Percentiles rank a stretch among this genome's conserved stretches.
Conservation (phyloP, 2,329 filamentous ascomycete genomes). For the Myriosclerotinia curreyana region DNA sequence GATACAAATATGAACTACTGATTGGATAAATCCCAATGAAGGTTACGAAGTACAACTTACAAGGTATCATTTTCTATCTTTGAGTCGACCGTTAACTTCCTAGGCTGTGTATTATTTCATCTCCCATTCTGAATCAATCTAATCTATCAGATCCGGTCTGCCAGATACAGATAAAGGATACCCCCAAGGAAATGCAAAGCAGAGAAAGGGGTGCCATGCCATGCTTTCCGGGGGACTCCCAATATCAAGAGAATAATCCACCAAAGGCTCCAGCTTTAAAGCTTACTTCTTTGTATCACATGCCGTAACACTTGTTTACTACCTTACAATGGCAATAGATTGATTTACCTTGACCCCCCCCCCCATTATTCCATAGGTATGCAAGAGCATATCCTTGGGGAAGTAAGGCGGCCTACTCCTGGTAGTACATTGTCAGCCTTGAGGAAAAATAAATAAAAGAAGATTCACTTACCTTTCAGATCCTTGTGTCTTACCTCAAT, state of each 20-base stretch:
- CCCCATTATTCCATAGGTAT: not conserved
- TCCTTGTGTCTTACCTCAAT: conserved; percentile 9
- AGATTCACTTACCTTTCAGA: not conserved
- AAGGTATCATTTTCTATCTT: conserved; percentile 2
- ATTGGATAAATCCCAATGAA: conserved; percentile 4
- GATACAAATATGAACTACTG: not conserved
- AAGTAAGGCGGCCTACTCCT: not conserved
- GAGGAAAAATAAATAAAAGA: conserved; percentile 1
- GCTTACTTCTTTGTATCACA: conserved; percentile 2
- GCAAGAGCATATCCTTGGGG: conserved; percentile 16
- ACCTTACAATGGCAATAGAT: not conserved
- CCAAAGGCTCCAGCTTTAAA: conserved; percentile 1
- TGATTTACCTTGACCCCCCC: conserved; percentile 2
- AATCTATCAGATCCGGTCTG: not conserved
- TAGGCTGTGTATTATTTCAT: not conserved
- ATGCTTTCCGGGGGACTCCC: not conserved
- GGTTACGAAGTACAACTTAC: not conserved
- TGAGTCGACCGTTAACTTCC: not conserved
- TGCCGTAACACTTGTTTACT: not conserved
- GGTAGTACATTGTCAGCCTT: conserved; percentile 10
- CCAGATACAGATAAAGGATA: conserved; percentile 2
- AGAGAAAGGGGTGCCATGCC: conserved; percentile 1
- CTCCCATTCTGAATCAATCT: not conserved
- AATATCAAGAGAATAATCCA: conserved; percentile 8
- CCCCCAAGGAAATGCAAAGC: not conserved